Conservation (phyloP, 1,139 yeast genomes). For the Saccharomyces hybrid region DNA sequence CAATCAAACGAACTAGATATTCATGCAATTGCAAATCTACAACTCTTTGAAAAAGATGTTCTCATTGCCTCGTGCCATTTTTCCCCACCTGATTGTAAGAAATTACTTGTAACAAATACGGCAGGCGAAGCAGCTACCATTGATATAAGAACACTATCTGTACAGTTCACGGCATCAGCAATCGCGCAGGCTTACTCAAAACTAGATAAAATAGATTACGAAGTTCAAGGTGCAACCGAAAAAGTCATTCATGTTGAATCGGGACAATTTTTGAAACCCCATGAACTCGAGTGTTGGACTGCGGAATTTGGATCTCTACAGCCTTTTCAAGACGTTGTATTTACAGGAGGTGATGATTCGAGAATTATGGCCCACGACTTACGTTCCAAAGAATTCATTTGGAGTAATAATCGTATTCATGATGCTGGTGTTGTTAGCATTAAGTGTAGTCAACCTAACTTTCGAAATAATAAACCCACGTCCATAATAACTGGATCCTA, state of each 20-base stretch:
- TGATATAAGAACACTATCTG: slow-evolving; percentile 13
- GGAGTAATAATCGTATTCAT: slow-evolving; percentile 57
- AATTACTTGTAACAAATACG: slow-evolving; percentile 48
- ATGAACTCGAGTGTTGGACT: slow-evolving; percentile 85
- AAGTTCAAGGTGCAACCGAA: slow-evolving; percentile 19
- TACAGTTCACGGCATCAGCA: slow-evolving; percentile 1
- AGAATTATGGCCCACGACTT: slow-evolving; percentile 68
- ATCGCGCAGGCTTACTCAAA: slow-evolving; percentile 3
- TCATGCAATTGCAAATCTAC: slow-evolving; percentile 27
- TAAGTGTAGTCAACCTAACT: slow-evolving; percentile 23
- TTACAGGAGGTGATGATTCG: slow-evolving; percentile 91
- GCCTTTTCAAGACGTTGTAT: slow-evolving; percentile 49
- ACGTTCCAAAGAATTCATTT: slow-evolving; percentile 44
- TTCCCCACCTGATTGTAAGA: slow-evolving; percentile 36
- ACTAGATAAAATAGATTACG: slow-evolving; percentile 6
- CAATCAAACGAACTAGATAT: slow-evolving; percentile 12
- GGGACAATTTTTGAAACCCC: slow-evolving; percentile 31
- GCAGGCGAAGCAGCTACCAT: slow-evolving; percentile 41
- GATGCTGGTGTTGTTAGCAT: slow-evolving; percentile 87
- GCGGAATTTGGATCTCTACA: slow-evolving; percentile 61
- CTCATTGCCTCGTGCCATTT: slow-evolving; percentile 65
- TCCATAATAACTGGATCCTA: slow-evolving; percentile 85
- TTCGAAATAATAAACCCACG: slow-evolving; percentile 37
- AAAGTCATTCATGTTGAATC: slow-evolving; percentile 8
- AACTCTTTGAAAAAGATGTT: slow-evolving; percentile 41